phyloP scores from a whole-genome alignment of 495 filamentous ascomycete species.

The Aspergillus taichungensis region DNA sequence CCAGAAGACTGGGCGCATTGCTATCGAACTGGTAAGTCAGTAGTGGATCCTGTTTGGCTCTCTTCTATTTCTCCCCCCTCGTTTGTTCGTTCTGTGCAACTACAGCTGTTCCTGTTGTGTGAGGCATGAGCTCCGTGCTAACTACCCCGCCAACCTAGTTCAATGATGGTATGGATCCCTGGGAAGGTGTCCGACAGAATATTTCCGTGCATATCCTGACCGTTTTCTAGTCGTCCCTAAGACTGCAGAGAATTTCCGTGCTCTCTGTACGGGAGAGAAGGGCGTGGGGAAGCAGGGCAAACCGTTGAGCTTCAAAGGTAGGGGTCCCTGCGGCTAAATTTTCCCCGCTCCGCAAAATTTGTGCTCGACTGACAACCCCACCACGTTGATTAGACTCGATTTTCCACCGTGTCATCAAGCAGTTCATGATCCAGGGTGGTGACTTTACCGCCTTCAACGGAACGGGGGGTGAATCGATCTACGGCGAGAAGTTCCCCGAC shows the following conservation, averaged over 20 bases:
- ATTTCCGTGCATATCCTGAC: slow-evolving; percentile 11
- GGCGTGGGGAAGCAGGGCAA: slow-evolving; percentile 81
- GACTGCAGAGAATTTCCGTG: slow-evolving; percentile 89
- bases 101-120: neutral
- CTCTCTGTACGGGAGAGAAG: slow-evolving; percentile 88
- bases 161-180: slow-evolving; percentile 51
- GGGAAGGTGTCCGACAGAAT: neutral
- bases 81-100: neutral
- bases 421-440: slow-evolving; percentile 99
- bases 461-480: slow-evolving; percentile 95
- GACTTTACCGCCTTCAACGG: slow-evolving; percentile 96
- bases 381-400: slow-evolving; percentile 44
- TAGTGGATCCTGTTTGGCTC: neutral
- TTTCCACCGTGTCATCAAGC: slow-evolving; percentile 98
- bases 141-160: slow-evolving; percentile 41
- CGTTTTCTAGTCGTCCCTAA: slow-evolving; percentile 63
- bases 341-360: neutral
- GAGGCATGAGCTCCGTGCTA: neutral
- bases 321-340: slow-evolving; percentile 6
- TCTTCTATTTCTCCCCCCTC: neutral
- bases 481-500: slow-evolving; percentile 95
- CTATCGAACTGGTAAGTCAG: slow-evolving; percentile 65
- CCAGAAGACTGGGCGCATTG: slow-evolving; percentile 61
- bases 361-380: slow-evolving; percentile 3
- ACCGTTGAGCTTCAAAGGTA: slow-evolving; percentile 61